Base-by-base conservation (phyloP, 1,284 basidiomycete genomes). In the Nidula niveotomentosa region DNA sequence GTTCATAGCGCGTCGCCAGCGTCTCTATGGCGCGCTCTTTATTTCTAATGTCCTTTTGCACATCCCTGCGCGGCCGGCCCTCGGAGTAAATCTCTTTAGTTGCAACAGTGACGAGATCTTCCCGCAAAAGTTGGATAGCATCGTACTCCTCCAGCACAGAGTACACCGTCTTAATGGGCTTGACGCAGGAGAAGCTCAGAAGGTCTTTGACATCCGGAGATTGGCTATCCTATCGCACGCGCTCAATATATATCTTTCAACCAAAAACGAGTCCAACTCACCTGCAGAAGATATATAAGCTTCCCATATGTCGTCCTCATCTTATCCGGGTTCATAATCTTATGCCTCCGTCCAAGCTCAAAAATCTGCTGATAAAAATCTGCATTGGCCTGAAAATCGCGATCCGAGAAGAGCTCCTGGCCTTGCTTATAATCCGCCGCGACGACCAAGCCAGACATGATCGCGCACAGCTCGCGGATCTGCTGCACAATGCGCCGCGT, bases 261-360 rank as follows among this genome's bases (percentile, higher is more conserved):
- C 37, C 6, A 48, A 47, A 35, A 44, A 55, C 36, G 30, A 30
- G 7, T 45, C 12, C 45, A 45, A 65, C 74, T 59, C 57, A 88
- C 88, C 80, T 91, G 89, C 35, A 91, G 78, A 53, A 92, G 72
- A 68, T 93, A 93, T 37, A 93, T 86, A 52, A 93, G 73, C 64
- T 93, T 93, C 15, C 91, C 90, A 59, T 93, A 93, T 2, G 89
- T 92, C 15, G 87, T 85, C n/a, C 91, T 80, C 90, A 93, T 92
- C 65, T 84, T 91, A 65, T 92, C 90, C 0, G 90, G 88, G 62
- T 91, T 92, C 86, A 88, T 91, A 63, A 92, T 91, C 68, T 93
- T 93, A 65, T 92, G 88, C 53, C 91, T 77, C 53, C 90, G 75
- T n/a, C 90, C 89, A 36, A 92, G 76, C 70, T 91, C 88, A 59